Percentiles rank a stretch among this genome's conserved stretches.
Evolutionary conservation across 306 rosid species (phyloP).

Genomic region (Heteromeles arbutifolia): DNA sequence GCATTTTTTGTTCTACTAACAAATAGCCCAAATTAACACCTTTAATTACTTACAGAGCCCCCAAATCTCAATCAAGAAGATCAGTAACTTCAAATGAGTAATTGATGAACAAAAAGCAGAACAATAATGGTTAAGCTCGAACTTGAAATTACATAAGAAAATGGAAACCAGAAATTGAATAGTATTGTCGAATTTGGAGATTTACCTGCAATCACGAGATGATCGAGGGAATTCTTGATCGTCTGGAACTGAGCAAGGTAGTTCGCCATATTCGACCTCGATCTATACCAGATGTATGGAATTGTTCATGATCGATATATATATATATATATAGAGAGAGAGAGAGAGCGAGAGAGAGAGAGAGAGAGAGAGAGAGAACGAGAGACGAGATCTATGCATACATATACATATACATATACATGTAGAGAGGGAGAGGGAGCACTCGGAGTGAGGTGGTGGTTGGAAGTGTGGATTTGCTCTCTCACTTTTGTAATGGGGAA

Average conservation of each 20-base stretch:
- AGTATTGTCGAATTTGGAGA: background rate
- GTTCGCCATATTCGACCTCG: slow-evolving; percentile 76
- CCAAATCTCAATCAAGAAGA: slow-evolving; percentile 9
- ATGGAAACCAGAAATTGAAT: background rate
- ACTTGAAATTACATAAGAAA: background rate
- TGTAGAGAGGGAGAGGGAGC: background rate
- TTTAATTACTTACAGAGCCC: background rate
- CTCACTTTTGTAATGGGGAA: background rate
- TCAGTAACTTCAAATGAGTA: slow-evolving; percentile 22
- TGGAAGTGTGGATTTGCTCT: background rate
- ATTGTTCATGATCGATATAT: slow-evolving; percentile 13
- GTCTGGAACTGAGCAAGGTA: slow-evolving; percentile 94
- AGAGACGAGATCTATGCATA: background rate
- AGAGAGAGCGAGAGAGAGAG: slow-evolving; percentile 7
- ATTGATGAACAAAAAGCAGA: background rate
- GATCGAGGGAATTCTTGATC: slow-evolving; percentile 77
- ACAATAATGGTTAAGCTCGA: slow-evolving; percentile 10
- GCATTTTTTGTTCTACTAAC: background rate
- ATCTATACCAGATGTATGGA: slow-evolving; percentile 21
- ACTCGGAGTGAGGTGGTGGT: background rate
- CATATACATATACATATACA: too few species aligned
- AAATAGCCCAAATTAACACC: slow-evolving; percentile 11
- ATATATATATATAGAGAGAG: background rate
- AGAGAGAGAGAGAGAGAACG: slow-evolving; percentile 2
- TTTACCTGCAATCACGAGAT: slow-evolving; percentile 81